Percentiles rank a stretch among this genome's conserved stretches.
phyloP scores from a whole-genome alignment of 768 basidiomycete species.

The Leucocoprinus birnbaumii region DNA sequence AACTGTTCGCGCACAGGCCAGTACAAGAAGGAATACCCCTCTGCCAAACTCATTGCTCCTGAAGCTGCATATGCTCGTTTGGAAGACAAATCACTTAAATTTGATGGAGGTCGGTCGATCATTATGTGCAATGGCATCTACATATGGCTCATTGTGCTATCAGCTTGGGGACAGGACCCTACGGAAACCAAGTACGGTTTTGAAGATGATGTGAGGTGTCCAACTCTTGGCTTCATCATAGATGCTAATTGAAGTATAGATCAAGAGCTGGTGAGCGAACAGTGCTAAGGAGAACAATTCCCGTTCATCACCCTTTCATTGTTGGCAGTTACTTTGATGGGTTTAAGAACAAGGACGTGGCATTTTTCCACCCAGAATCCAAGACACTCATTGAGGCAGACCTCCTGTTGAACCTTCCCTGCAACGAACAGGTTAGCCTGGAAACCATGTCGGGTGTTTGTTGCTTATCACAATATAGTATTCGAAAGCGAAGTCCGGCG shows the following conservation, averaged over 20 bases:
- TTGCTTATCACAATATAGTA: slow-evolving; percentile 25
- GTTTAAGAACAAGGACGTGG: slow-evolving; percentile 75
- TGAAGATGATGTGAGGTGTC: slow-evolving; percentile 53
- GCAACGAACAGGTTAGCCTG: slow-evolving; percentile 61
- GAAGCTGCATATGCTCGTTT: slow-evolving; percentile 50
- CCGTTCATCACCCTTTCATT: neutral
- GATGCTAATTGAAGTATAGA: slow-evolving; percentile 22
- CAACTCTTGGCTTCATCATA: neutral
- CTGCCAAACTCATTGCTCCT: slow-evolving; percentile 71
- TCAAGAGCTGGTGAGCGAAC: slow-evolving; percentile 44
- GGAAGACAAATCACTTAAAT: slow-evolving; percentile 46
- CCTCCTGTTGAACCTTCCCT: slow-evolving; percentile 78
- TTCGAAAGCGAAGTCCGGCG: slow-evolving; percentile 30
- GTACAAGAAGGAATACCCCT: slow-evolving; percentile 67
- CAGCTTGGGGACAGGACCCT: slow-evolving; percentile 63
- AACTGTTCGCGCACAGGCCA: slow-evolving; percentile 35
- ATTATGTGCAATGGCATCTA: neutral
- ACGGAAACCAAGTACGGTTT: slow-evolving; percentile 71
- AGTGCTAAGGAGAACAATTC: neutral
- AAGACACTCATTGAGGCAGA: slow-evolving; percentile 81
- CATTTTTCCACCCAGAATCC: slow-evolving; percentile 71
- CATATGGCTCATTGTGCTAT: slow-evolving; percentile 1
- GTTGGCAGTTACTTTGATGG: slow-evolving; percentile 62
- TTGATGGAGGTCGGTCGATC: slow-evolving; percentile 56
- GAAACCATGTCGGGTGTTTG: neutral